A percentile compares a stretch with the other conserved stretches of the same genome.
These are phyloP conservation scores for Aurantiochytrium sp. DNA, from an alignment of 108 stramenopile genomes.

Conservation along the genomic window DNA sequence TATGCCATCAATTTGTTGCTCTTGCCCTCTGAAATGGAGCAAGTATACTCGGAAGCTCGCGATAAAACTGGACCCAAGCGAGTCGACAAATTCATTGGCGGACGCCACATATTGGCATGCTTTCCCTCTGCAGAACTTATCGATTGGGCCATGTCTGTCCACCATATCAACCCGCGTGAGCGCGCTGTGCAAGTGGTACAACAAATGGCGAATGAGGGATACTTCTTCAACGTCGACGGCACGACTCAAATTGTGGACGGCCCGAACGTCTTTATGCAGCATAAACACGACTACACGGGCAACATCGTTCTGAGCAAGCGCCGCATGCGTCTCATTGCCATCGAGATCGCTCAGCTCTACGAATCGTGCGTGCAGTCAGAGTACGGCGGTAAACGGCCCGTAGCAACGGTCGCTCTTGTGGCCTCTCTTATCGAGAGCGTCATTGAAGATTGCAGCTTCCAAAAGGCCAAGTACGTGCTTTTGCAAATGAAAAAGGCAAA, in stretches of 20 bases:
- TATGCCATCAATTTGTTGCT: background rate
- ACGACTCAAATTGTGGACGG: background rate
- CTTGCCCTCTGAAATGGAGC: slow-evolving; percentile 9
- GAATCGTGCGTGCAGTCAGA: background rate
- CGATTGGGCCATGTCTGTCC: background rate
- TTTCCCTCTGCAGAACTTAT: background rate
- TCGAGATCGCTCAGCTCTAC: background rate
- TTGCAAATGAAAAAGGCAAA: background rate
- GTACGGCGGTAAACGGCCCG: background rate
- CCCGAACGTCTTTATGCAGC: background rate
- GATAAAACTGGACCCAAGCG: background rate
- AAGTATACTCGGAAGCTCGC: background rate
- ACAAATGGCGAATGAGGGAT: background rate
- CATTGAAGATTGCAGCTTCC: background rate
- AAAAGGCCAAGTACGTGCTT: background rate
- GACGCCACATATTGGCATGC: background rate
- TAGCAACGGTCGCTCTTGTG: background rate
- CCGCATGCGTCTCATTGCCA: background rate
- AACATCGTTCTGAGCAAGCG: background rate
- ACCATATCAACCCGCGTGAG: background rate
- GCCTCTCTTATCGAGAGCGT: background rate
- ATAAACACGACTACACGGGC: background rate
- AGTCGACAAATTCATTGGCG: background rate
- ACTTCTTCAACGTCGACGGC: background rate
- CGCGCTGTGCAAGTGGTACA: background rate